phyloP scores from a whole-genome alignment of 208 protist species.

The Acanthamoeba rhysodes region DNA sequence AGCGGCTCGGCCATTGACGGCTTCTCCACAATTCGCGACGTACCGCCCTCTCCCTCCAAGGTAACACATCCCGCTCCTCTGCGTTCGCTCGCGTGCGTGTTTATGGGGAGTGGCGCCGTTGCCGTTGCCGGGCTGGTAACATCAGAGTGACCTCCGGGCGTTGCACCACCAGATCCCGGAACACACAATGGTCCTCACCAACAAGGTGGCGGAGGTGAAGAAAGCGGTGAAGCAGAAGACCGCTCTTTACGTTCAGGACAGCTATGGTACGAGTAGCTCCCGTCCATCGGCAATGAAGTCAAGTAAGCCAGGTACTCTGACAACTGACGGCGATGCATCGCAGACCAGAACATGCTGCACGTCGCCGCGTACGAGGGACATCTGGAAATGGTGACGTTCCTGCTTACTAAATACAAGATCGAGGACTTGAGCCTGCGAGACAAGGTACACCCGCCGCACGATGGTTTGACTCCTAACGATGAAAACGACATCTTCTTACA shows the following conservation, averaged over 20 bases:
- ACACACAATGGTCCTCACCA: not conserved
- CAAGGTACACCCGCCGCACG: not conserved
- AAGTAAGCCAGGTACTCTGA: not conserved
- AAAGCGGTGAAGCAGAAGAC: not conserved
- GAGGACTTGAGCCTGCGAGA: slow-evolving; percentile 11
- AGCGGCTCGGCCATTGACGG: too few species aligned
- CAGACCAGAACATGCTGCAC: slow-evolving; percentile 40
- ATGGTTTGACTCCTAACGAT: not conserved
- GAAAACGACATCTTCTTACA: not conserved
- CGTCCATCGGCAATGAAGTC: not conserved
- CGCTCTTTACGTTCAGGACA: not conserved
- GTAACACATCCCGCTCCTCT: too few species aligned
- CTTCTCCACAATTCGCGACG: too few species aligned
- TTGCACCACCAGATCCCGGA: not conserved
- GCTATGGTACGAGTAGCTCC: slow-evolving; percentile 1
- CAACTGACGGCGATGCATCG: not conserved
- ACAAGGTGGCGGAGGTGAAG: slow-evolving; percentile 5
- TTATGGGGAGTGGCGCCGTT: too few species aligned
- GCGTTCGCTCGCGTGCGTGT: not conserved
- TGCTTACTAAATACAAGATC: not conserved
- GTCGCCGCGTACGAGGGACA: not conserved
- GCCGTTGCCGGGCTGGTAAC: too few species aligned
- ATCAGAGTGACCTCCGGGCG: too few species aligned
- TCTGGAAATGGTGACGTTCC: slow-evolving; percentile 31
- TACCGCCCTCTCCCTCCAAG: too few species aligned